These are phyloP conservation scores for Cucurbita maxima DNA, from an alignment of 306 rosid genomes.

Conservation along the genomic window DNA sequence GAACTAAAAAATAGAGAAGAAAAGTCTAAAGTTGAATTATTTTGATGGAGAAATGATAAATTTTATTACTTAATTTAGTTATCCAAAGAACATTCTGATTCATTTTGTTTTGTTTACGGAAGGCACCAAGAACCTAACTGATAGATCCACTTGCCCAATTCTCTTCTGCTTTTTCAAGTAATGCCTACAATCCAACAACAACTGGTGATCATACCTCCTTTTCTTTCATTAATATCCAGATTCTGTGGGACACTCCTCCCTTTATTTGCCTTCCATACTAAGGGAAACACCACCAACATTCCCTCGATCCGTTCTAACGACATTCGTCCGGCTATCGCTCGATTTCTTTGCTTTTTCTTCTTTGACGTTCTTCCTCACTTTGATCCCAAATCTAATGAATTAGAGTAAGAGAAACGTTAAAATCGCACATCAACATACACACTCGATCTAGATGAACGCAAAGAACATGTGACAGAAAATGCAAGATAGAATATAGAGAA, in stretches of 20 bases:
- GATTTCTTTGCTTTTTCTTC: background rate
- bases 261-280: constrained; percentile 3
- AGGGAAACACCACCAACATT: background rate
- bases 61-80: too few species aligned
- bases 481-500: too few species aligned
- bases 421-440: too few species aligned
- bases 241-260: background rate
- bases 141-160: background rate
- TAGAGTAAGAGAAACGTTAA: background rate
- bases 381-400: background rate
- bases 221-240: background rate
- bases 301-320: background rate
- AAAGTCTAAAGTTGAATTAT: too few species aligned
- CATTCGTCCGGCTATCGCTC: background rate
- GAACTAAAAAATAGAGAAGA: too few species aligned
- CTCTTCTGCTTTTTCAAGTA: background rate
- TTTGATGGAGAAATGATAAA: too few species aligned
- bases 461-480: too few species aligned
- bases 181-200: background rate
- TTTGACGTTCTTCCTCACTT: background rate
- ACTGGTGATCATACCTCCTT: background rate
- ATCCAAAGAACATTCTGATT: background rate
- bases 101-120: background rate
- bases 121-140: background rate
- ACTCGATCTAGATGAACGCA: too few species aligned